A percentile compares a stretch with the other conserved stretches of the same genome.
phyloP scores from a whole-genome alignment of 1,284 basidiomycete species.

The Ceratobasidium sp. region DNA sequence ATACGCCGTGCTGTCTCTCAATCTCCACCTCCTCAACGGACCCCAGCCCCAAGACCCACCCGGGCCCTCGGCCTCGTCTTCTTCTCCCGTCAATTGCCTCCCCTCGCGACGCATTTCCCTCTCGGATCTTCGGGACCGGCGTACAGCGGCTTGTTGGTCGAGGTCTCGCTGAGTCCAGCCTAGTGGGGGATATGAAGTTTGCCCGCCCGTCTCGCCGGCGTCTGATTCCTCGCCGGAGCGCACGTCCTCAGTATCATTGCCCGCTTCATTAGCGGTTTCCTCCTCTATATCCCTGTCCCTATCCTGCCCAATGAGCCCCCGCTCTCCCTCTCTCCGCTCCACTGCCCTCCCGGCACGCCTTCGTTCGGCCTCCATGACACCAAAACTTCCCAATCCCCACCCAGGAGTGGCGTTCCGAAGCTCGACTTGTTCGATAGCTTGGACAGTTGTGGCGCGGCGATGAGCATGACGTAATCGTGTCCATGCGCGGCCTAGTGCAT shows the following conservation, averaged over 20 bases:
- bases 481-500: slow-evolving; percentile 56
- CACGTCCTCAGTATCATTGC: slow-evolving; percentile 40
- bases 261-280: slow-evolving; percentile 32
- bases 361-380: slow-evolving; percentile 57
- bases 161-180: slow-evolving; percentile 11
- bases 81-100: slow-evolving; percentile 1
- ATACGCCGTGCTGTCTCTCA: slow-evolving; percentile 76
- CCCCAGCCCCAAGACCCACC: slow-evolving; percentile 73
- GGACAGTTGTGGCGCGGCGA: slow-evolving; percentile 66
- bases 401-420: slow-evolving; percentile 58
- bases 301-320: slow-evolving; percentile 42
- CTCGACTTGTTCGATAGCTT: slow-evolving; percentile 68
- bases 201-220: slow-evolving; percentile 13
- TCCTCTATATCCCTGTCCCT: slow-evolving; percentile 40
- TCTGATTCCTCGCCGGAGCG: slow-evolving; percentile 40
- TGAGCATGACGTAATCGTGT: slow-evolving; percentile 67
- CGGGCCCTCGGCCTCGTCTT: slow-evolving; percentile 45
- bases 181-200: slow-evolving; percentile 18
- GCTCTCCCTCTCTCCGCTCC: slow-evolving; percentile 45
- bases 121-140: slow-evolving; percentile 32
- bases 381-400: slow-evolving; percentile 77
- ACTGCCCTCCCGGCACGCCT: slow-evolving; percentile 47
- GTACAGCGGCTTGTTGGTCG: slow-evolving; percentile 7
- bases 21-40: slow-evolving; percentile 70
- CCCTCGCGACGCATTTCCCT: slow-evolving; percentile 47